These are phyloP conservation scores for Chaetomium strumarium DNA, from an alignment of 2,329 filamentous ascomycete species.

Conservation along the genomic window DNA sequence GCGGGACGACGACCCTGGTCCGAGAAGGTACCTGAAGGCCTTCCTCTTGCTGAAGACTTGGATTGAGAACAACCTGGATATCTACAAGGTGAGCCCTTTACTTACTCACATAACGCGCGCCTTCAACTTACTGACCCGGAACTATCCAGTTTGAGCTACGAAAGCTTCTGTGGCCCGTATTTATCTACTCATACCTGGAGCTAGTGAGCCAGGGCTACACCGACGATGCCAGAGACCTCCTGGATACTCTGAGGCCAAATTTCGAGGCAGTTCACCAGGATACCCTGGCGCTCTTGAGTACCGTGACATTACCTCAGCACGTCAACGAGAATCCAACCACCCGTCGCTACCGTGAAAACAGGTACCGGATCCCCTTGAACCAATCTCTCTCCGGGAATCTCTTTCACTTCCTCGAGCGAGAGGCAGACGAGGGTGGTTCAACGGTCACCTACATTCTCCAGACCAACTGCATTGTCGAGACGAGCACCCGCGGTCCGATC, in stretches of 20 bases:
- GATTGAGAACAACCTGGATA: conserved; percentile 86
- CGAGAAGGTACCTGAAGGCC: conserved; percentile 70
- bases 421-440: conserved; percentile 71
- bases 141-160: conserved; percentile 67
- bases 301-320: conserved; percentile 71
- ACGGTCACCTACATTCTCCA: conserved; percentile 71
- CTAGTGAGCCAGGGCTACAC: conserved; percentile 67
- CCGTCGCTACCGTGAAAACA: conserved; percentile 76
- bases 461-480: conserved; percentile 51
- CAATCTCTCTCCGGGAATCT: conserved; percentile 75
- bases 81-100: conserved; percentile 68
- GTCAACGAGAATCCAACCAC: conserved; percentile 69
- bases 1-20: conserved; percentile 59
- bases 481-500: conserved; percentile 55
- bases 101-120: not conserved
- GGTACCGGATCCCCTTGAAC: conserved; percentile 86
- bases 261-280: conserved; percentile 77
- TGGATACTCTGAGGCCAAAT: conserved; percentile 57
- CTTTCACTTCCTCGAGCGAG: conserved; percentile 84
- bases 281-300: conserved; percentile 69
- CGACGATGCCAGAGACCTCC: conserved; percentile 67
- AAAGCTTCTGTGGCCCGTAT: conserved; percentile 86
- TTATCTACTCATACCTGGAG: conserved; percentile 86
- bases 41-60: conserved; percentile 71
- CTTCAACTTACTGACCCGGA: conserved; percentile 17